Evolutionary conservation across 257 asterid genomes (phyloP), one percentile per base, ranked within the genome.

Genomic region (Plantago elongata): DNA sequence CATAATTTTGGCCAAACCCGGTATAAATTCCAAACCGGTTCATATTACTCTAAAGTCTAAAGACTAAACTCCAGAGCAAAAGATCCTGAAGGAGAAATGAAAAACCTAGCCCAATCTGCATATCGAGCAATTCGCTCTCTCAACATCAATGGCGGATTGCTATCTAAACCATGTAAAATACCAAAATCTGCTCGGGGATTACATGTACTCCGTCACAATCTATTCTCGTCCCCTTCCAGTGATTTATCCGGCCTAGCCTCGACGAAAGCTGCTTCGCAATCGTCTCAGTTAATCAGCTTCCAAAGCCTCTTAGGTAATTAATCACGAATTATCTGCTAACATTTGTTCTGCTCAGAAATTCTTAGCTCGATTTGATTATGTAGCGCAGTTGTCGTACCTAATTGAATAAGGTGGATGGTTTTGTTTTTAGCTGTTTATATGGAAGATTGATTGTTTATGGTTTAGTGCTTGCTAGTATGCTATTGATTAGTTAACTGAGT

Each of bases 281-380:
- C 3, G 67, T 15, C 75, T 2, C 74, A 16, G 15, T 71, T 74
- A 86, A 80, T 74, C 29, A 58, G 63, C 43, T 73, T 72, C 37
- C 72, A 61, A 87, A 93, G 97, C 87, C 58, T 40, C 69, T 51
- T 54, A 45, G 52, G 60, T 27, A 16, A 34, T 13, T 29, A 42
- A 46, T 57, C 14, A 65, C 42, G 47, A 30, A 16, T 4, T n/a
- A 5, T 13, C 9, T 7, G 5, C 40, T 34, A 34, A n/a, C 6
- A 13, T 0, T 49, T 7, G 18, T 49, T 22, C 7, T 49, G n/a
- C 14, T 14, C 9, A 6, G 8, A 14, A 5, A 4, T 49, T 14
- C 10, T 49, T 16, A 49, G 15, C 40, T 34, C 16, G 16, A 13
- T 14, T 12, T 14, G 27, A 22, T 22, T 22, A 22, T 22, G 27